Conservation (phyloP, 257 asterid species). For the Petunia axillaris region DNA sequence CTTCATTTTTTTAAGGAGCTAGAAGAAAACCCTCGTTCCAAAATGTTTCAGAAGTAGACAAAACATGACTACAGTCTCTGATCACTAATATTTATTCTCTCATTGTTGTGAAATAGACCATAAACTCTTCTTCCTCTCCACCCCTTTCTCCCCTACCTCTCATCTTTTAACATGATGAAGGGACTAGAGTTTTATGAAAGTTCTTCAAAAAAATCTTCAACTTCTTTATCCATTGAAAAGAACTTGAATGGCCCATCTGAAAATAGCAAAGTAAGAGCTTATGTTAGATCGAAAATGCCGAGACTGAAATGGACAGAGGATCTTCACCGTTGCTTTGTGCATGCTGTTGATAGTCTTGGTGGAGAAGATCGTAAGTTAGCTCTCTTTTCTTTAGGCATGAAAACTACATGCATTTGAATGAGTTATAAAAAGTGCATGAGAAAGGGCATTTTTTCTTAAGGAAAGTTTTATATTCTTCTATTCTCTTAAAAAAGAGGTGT, state of each 20-base stretch:
- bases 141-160: background rate
- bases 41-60: constrained; percentile 62
- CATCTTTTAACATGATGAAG: background rate
- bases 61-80: constrained; percentile 43
- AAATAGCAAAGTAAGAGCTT: constrained; percentile 48
- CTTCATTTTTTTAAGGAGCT: too few species aligned
- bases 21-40: background rate
- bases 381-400: background rate
- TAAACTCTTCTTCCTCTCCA: background rate
- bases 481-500: background rate
- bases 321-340: constrained; percentile 67
- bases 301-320: constrained; percentile 70
- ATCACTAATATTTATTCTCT: constrained; percentile 48
- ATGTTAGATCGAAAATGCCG: constrained; percentile 63
- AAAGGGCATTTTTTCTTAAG: background rate
- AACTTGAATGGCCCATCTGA: background rate
- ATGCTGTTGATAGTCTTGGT: constrained; percentile 69
- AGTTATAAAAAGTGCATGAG: background rate
- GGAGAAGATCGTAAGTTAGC: constrained; percentile 64
- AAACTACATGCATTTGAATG: background rate
- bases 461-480: background rate
- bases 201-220: constrained; percentile 25
- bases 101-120: constrained; percentile 46
- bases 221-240: constrained; percentile 33
- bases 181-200: background rate